A percentile compares a stretch with the other conserved stretches of the same genome.
Evolutionary conservation across 108 stramenopile species (phyloP).

Genomic region (Nitzschia inconspicua): DNA sequence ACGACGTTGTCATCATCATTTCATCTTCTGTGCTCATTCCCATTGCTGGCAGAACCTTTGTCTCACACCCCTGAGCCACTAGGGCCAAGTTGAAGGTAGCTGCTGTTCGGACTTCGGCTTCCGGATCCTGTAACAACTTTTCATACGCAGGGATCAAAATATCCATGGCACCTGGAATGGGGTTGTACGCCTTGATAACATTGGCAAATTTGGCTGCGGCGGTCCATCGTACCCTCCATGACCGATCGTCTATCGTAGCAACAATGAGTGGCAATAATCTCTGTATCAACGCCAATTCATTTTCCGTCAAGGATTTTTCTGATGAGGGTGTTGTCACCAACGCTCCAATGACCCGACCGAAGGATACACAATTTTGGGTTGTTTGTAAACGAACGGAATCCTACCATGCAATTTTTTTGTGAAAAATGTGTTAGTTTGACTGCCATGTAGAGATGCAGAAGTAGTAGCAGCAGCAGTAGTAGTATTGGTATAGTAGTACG

Average conservation of each 20-base stretch:
- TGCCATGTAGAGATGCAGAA: background rate
- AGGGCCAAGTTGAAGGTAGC: conserved; percentile 83
- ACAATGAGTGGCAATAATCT: conserved; percentile 76
- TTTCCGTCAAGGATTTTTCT: conserved; percentile 9
- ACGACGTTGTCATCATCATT: conserved; percentile 19
- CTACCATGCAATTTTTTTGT: no score
- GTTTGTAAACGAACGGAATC: conserved; percentile 95
- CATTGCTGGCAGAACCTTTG: conserved; percentile 42
- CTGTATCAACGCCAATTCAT: conserved; percentile 44
- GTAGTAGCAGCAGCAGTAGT: background rate
- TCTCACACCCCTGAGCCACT: conserved; percentile 58
- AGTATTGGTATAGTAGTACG: background rate
- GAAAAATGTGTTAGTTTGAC: no score
- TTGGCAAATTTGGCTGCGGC: conserved; percentile 85
- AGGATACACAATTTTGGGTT: conserved; percentile 81
- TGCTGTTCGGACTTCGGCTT: conserved; percentile 94
- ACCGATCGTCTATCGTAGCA: conserved; percentile 85
- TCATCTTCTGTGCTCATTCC: conserved; percentile 24
- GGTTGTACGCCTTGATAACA: conserved; percentile 66
- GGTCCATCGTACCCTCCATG: conserved; percentile 96
- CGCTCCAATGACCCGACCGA: conserved; percentile 72
- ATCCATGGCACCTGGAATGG: conserved; percentile 59
- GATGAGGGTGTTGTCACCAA: conserved; percentile 12
- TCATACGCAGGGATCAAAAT: conserved; percentile 80
- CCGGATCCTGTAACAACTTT: conserved; percentile 86